Evolutionary conservation across 106 monocot species (phyloP).

Genomic region (Dioscorea dumetorum): DNA sequence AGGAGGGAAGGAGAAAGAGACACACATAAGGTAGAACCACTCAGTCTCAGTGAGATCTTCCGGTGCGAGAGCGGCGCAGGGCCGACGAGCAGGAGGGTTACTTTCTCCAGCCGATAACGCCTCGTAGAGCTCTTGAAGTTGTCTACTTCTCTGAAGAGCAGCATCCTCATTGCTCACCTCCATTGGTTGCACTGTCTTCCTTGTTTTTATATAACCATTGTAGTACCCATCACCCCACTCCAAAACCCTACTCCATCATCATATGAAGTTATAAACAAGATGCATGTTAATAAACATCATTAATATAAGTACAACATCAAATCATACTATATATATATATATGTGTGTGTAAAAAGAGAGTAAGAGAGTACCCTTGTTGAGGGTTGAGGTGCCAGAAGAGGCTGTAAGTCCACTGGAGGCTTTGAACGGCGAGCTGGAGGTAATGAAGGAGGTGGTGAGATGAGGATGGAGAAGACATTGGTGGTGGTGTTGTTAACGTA

Average conservation of each 20-base stretch:
- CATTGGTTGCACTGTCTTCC: slow-evolving; percentile 71
- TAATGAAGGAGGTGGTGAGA: slow-evolving; percentile 30
- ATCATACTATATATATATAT: neutral
- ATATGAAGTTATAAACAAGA: neutral
- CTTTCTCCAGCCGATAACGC: slow-evolving; percentile 37
- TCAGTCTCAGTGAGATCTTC: slow-evolving; percentile 87
- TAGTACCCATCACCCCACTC: slow-evolving; percentile 85
- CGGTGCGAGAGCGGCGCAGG: slow-evolving; percentile 60
- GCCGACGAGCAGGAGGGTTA: slow-evolving; percentile 31
- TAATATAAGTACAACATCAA: neutral
- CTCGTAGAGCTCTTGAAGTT: slow-evolving; percentile 77
- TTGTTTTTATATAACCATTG: slow-evolving; percentile 84
- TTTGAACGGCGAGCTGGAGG: slow-evolving; percentile 51
- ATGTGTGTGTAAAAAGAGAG: neutral
- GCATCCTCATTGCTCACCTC: slow-evolving; percentile 60
- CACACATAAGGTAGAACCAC: slow-evolving; percentile 92
- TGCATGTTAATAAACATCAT: neutral
- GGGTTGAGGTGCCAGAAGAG: slow-evolving; percentile 78
- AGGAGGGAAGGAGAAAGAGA: slow-evolving; percentile 78
- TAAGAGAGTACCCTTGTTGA: slow-evolving; percentile 48
- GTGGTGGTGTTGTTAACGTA: neutral
- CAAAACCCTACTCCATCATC: slow-evolving; percentile 27
- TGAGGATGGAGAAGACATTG: slow-evolving; percentile 5
- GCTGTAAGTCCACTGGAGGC: slow-evolving; percentile 82
- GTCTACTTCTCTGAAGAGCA: slow-evolving; percentile 51